Evolutionary conservation across 2,329 filamentous ascomycete species (phyloP).

Genomic region (Cordyceps tenuipes): DNA sequence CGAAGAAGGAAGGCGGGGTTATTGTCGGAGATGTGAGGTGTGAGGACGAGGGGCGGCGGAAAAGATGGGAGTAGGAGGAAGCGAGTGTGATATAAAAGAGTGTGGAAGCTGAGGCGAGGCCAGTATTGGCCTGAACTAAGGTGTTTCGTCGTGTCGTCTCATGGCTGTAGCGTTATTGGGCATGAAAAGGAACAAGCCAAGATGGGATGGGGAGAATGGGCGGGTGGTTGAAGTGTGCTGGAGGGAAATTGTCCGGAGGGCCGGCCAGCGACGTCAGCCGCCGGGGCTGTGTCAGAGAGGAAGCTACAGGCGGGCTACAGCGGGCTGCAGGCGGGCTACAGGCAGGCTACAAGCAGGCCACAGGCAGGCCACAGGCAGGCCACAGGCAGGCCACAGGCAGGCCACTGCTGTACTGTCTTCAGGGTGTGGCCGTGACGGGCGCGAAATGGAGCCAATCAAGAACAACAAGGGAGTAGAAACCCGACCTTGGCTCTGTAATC

Average conservation of each 20-base stretch:
- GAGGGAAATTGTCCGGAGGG: neutral
- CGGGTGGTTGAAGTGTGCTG: neutral
- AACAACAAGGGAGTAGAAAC: too few species aligned
- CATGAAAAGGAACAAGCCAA: neutral
- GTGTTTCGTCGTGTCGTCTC: neutral
- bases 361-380: too few species aligned
- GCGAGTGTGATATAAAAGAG: neutral
- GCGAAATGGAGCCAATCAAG: too few species aligned
- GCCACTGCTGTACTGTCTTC: too few species aligned
- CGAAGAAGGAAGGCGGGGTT: neutral
- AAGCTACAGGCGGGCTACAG: too few species aligned
- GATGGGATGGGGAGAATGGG: neutral
- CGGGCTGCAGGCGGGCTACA: too few species aligned
- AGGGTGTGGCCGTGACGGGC: neutral
- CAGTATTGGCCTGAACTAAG: too few species aligned
- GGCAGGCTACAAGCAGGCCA: too few species aligned
- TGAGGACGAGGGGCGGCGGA: neutral
- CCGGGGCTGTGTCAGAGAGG: conserved; percentile 8
- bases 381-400: too few species aligned
- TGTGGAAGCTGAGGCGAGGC: too few species aligned
- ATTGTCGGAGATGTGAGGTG: neutral
- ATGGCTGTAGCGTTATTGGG: neutral
- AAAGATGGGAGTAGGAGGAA: neutral
- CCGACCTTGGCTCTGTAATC: neutral
- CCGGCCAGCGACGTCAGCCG: conserved; percentile 8